Evolutionary conservation across 495 filamentous ascomycete species (phyloP), one percentile per base, ranked within the genome.

Genomic region (Penicillium bialowiezense): DNA sequence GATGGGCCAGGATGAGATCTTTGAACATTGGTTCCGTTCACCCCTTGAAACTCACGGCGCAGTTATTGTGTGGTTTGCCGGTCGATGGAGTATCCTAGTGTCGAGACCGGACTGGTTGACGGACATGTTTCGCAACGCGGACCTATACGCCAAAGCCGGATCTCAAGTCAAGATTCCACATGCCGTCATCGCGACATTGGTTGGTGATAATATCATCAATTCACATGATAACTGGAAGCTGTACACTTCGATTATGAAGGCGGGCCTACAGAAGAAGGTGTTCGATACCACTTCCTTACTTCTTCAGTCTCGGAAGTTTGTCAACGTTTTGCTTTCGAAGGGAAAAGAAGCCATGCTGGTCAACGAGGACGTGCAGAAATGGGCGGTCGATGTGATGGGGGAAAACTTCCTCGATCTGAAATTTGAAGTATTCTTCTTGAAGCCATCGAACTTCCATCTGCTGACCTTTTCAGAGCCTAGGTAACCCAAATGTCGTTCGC

Each of bases 91-190:
- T 24, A 48, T 75, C 6, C 66, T 73, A 1, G 58, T 70, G 1
- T 60, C 54, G 5, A 49, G 56, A 19, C 72, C 76, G 0, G 41
- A 60, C 2, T 73, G 65, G 40, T 48, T 79, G 9, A 59, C 60
- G 5, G 63, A 74, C 35, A 67, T 79, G 35, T 72, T 79, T 50
- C 68, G 69, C n/a, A 62, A 77, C 23, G 73, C 78, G 35, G 56
- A 71, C 19, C 24, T 72, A 0, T 76, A 68, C 36, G 56, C 58
- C 1, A 78, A 78, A 53, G 62, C 60, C 9, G 74, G 75, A 0
- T 75, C 70, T 40, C 68, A 78, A 40, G 65, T 70, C 29, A 78
- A 78, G 64, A 73, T 74, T 4, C 74, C 72, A 0, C 58, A 70
- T 42, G 65, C 65, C 23, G 62, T 74, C 0, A 57, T 77, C 17